Evolutionary conservation across 352 stramenopile species (phyloP).

Genomic region (Globisporangium lucens): DNA sequence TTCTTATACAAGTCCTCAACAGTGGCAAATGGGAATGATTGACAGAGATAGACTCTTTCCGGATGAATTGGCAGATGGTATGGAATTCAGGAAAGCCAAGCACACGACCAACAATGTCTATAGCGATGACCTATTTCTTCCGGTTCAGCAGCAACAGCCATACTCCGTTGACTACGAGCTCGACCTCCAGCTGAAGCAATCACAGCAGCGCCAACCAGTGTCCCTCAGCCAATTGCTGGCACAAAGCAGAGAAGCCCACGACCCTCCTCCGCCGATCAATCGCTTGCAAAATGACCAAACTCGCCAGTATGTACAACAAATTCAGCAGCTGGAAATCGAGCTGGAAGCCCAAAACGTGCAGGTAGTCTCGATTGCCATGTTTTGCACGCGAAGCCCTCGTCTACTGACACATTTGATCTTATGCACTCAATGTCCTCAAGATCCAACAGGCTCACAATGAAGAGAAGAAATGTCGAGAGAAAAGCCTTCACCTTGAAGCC

Average conservation of each 20-base stretch:
- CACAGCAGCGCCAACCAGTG: conserved; percentile 4
- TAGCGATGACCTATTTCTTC: background rate
- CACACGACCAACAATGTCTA: background rate
- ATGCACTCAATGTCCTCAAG: background rate
- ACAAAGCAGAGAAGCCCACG: background rate
- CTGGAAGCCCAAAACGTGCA: conserved; percentile 11
- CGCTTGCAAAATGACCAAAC: background rate
- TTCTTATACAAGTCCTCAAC: background rate
- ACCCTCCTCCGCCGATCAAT: background rate
- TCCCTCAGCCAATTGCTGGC: conserved; percentile 16
- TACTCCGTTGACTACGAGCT: background rate
- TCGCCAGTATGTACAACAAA: background rate
- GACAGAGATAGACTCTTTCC: background rate
- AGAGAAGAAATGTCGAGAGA: conserved; percentile 21
- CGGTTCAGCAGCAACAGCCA: background rate
- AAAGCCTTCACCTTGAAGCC: conserved; percentile 16
- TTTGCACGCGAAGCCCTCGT: background rate
- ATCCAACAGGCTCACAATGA: conserved; percentile 15
- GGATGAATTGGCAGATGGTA: background rate
- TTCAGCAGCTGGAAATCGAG: conserved; percentile 16
- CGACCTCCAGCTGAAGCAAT: background rate
- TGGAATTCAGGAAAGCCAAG: background rate
- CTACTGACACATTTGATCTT: background rate
- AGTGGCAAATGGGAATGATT: background rate
- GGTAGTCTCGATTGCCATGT: background rate